Percentiles rank a stretch among this genome's conserved stretches.
phyloP scores from a whole-genome alignment of 192 early-diverging fungal genomes.

The Podila clonocystis region DNA sequence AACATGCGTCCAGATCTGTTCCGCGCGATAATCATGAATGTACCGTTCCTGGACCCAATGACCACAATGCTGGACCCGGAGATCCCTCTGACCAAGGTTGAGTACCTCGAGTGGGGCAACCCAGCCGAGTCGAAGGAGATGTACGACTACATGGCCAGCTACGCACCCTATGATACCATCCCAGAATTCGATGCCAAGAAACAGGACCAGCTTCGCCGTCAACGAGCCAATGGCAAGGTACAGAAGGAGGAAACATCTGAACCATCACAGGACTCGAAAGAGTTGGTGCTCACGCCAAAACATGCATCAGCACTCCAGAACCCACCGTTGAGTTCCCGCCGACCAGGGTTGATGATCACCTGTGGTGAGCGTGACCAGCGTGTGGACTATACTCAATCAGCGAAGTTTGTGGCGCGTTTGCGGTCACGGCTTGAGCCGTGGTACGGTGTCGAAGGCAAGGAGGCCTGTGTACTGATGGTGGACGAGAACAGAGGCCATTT shows the following conservation, averaged over 20 bases:
- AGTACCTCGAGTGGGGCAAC: conserved; percentile 83
- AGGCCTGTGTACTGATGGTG: conserved; percentile 53
- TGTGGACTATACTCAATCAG: conserved; percentile 83
- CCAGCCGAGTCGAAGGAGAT: conserved; percentile 58
- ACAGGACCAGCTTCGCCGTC: neutral
- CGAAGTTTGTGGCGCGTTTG: conserved; percentile 89
- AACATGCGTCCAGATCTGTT: conserved; percentile 74
- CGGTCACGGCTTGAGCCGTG: conserved; percentile 30
- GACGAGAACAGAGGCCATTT: conserved; percentile 65
- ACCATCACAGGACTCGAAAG: neutral
- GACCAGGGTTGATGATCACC: conserved; percentile 76
- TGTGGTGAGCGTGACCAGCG: conserved; percentile 84
- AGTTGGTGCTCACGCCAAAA: neutral
- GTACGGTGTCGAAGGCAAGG: conserved; percentile 37
- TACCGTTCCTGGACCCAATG: conserved; percentile 89
- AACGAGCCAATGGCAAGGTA: neutral
- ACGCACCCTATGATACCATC: conserved; percentile 80
- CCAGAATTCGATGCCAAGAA: conserved; percentile 10
- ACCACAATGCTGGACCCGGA: conserved; percentile 84
- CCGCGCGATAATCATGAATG: conserved; percentile 76
- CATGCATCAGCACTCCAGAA: conserved; percentile 2
- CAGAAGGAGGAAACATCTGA: neutral
- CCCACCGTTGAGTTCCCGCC: conserved; percentile 15
- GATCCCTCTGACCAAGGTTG: conserved; percentile 76
- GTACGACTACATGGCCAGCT: conserved; percentile 67